Evolutionary conservation across 2,329 filamentous ascomycete genomes (phyloP), one percentile per base, ranked within the genome.

Genomic region (Fusarium proliferatum): DNA sequence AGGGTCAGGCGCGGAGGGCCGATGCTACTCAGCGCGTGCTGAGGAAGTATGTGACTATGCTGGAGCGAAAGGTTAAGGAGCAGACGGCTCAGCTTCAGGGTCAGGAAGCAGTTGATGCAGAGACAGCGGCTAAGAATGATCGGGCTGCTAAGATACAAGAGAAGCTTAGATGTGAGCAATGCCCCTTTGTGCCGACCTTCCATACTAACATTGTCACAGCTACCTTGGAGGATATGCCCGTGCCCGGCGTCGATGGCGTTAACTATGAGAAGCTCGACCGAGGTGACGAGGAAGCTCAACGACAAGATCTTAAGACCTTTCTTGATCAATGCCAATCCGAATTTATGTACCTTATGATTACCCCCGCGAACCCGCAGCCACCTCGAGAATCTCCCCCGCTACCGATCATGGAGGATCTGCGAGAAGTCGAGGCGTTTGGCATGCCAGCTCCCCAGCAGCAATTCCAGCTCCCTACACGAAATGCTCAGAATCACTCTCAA

Each of bases 1-100:
- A 99, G 84, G 96, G 96, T 61, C 94, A 97, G 76, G 90, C 92
- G 38, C 89, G 95, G 73, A 94, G 96, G 75, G 92, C 94, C 57
- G 96, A 97, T 83, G 93, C 94, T 70, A 90, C 95, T 65, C 95
- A 97, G 78, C 95, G 95, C 83, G 94, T 95, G 39, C 85, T 98
- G 61, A 95, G 94, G 81, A 95, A 95, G 85, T 97, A 98, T 80
- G 93, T 98, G 67, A 88, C 91, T 61, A 94, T 98, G 84, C 88
- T 98, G 71, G 95, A 98, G 84, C 90, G 91, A 77, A 96, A 96
- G 72, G 86, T 98, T 78, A 95, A 93, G 83, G 93, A 94, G 72
- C 94, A 97, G 84, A 88, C 93, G 28, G 88, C 89, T 60, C 92
- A 95, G 84, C 86, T 90, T 69, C 93, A 91, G 73, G 84, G 88